Evolutionary conservation across 2,329 filamentous ascomycete species (phyloP), one percentile per base, ranked within the genome.

Genomic region (Penicillium sp.): DNA sequence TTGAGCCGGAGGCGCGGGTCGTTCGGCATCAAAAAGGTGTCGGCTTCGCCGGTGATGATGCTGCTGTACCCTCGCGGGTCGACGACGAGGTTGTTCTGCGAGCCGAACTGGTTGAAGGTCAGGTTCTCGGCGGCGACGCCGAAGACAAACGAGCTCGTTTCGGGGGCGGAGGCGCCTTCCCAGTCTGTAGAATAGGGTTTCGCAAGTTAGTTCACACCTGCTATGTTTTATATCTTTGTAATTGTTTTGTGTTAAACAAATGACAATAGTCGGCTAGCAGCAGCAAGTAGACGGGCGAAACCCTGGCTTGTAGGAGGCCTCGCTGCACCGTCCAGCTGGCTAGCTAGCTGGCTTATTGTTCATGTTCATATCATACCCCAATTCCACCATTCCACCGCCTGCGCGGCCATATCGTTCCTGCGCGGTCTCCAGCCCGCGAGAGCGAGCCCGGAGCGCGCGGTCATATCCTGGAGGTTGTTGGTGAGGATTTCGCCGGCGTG

Each of bases 401-500:
- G 84, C 2, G 80, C 82, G 15, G 82, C 76, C 77, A 84, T 83
- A 56, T 88, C 80, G 47, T 73, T 50, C 58, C 79, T 80, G 58
- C 79, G 81, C 0, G 88, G 86, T 56, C 85, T 85, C 88, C 88
- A 91, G 1, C 85, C 87, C 0, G 83, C 83, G n/a, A 88, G 70
- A 9, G 80, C 82, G 7, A 90, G 74, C 0, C 85, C 89, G 0
- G 85, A 82, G 26, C 88, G 84, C n/a, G 82, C 80, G 41, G 82
- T 88, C 9, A 82, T 79, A 68, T 91, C 88, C 66, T 89, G 87
- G 8, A 88, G 72, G 64, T 89, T 89, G 1, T 87, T 75, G 0
- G 74, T 79, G 13, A 90, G 75, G n/a, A 88, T 80, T 1, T 78
- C 78, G 1, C 88, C 87, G 7, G 88, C 85, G 48, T 85, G 80